Evolutionary conservation across 768 basidiomycete species (phyloP).

Genomic region (Amanita phalloides): DNA sequence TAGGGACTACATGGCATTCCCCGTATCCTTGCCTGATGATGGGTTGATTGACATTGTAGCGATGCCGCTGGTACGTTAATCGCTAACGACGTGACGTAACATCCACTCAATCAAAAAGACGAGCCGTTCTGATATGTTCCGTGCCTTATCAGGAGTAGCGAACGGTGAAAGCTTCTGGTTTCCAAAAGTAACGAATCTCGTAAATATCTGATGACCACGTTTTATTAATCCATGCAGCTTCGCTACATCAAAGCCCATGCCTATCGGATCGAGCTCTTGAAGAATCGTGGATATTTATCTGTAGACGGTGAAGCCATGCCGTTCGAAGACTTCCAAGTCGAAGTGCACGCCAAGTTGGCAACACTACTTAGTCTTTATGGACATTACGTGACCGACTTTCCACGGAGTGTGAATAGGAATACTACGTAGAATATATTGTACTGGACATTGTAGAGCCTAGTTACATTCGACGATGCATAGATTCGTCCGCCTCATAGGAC

Average conservation of each 20-base stretch:
- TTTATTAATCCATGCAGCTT: conserved; percentile 27
- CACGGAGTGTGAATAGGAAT: conserved; percentile 7
- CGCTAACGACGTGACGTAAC: too few relatives aligned
- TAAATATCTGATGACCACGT: neutral
- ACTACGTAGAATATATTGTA: neutral
- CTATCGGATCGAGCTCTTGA: conserved; percentile 58
- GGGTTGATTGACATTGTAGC: conserved; percentile 65
- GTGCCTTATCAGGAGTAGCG: conserved; percentile 47
- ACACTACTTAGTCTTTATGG: conserved; percentile 57
- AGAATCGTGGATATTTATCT: conserved; percentile 42
- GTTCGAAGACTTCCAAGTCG: conserved; percentile 67
- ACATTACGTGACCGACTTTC: conserved; percentile 48
- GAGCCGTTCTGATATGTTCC: neutral
- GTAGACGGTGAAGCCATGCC: conserved; percentile 76
- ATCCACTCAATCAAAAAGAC: neutral
- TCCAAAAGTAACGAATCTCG: conserved; percentile 28
- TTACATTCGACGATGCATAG: too few relatives aligned
- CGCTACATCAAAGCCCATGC: conserved; percentile 66
- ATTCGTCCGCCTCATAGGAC: neutral
- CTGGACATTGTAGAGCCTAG: too few relatives aligned
- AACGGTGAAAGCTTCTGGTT: conserved; percentile 55
- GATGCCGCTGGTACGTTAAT: conserved; percentile 45
- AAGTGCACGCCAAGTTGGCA: conserved; percentile 59
- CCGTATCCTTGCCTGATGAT: conserved; percentile 70
- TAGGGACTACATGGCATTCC: conserved; percentile 77